Percentiles rank a stretch among this genome's conserved stretches.
phyloP scores from a whole-genome alignment of 1,139 yeast species.

The Candida sojae region DNA sequence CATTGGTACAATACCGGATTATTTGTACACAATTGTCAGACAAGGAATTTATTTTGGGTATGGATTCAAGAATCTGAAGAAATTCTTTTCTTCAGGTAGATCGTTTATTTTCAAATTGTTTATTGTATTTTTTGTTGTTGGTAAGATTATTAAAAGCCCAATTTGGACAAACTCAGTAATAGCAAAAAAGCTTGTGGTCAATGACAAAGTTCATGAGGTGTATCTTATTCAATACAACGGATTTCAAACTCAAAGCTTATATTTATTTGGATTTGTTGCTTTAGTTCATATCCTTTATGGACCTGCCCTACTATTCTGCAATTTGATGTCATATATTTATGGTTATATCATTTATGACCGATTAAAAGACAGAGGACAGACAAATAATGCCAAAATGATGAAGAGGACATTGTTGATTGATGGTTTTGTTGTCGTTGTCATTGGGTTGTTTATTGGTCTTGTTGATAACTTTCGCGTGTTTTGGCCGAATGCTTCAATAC shows the following conservation, averaged over 20 bases:
- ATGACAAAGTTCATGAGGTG: neutral
- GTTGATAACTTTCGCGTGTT: neutral
- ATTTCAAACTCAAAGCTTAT: too few species aligned
- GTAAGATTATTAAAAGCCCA: too few species aligned
- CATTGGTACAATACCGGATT: neutral
- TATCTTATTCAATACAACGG: neutral
- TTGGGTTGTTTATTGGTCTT: neutral
- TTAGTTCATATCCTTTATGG: neutral
- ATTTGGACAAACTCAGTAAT: too few species aligned
- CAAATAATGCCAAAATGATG: neutral
- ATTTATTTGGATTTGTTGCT: too few species aligned
- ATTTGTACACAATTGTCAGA: neutral
- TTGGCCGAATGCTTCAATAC: neutral
- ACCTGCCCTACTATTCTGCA: too few species aligned
- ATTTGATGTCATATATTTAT: neutral
- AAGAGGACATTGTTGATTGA: conserved; percentile 1
- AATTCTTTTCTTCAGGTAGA: neutral
- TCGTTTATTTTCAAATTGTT: too few species aligned
- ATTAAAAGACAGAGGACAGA: neutral
- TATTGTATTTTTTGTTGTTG: too few species aligned
- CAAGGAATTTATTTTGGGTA: neutral
- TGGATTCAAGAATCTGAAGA: neutral
- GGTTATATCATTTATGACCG: neutral
- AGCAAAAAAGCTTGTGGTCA: neutral
- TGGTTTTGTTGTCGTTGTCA: neutral